Base-by-base conservation (phyloP, 2,329 filamentous ascomycete genomes). In the Fusarium algeriense region DNA sequence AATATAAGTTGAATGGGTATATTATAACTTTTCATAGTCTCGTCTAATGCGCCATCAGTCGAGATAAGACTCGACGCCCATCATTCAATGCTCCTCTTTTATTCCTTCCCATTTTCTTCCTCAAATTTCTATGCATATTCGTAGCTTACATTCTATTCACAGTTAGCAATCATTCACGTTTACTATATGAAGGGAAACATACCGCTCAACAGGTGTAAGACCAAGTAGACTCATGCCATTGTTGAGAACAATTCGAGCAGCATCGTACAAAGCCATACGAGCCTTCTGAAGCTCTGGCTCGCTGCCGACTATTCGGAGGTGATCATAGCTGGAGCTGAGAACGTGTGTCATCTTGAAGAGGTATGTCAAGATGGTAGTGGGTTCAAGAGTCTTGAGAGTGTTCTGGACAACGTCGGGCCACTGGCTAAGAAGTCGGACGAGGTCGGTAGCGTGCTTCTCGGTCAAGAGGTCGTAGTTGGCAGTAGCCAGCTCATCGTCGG, bases 311-410 rank as follows among this genome's bases (percentile, higher is more conserved):
- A 96, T 93, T 78, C 92, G 89, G 68, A 97, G 85, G 66, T 93
- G 90, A 76, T 95, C 93, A 81, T 97, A 97, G 80, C 91, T 94
- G 59, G 89, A 91, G 83, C 91, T 94, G 59, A 97, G 82, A 30
- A 89, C 85, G 81, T 97, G 93, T 6, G 92, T 93, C 90, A 97
- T 92, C 87, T 93, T 93, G 86, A 95, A 96, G 46, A 96, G 85
- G 79, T 95, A 82, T n/a, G 81, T 83, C 70, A 84, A 79, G 61
- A 81, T 80, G 11, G 82, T 84, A 14, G 85, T 87, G 23, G 93
- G 93, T 81, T 97, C 94, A 26, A 94, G 87, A 1, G 93, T 97
- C 85, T 93, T 93, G 75, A 96, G 85, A 0, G 94, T 95, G 81
- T 95, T 95, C 77, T 91, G 85, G 64, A 97, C 90, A 8, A 94